Evolutionary conservation across 1,284 basidiomycete species (phyloP).

Genomic region (Fomitiporia mediterranea): DNA sequence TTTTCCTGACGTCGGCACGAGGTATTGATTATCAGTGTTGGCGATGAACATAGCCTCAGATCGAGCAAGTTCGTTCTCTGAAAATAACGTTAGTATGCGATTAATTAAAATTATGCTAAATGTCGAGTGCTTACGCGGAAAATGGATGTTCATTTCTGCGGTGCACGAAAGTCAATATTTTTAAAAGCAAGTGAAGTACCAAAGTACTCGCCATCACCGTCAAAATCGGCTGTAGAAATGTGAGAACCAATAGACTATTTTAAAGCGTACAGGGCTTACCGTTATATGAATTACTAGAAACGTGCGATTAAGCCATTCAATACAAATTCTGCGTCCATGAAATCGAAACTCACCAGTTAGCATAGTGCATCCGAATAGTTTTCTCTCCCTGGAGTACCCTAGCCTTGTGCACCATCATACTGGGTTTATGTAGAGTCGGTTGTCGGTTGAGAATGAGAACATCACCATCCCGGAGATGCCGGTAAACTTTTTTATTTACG

Average conservation of each 20-base stretch:
- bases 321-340: constrained; percentile 10
- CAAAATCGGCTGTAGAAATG: constrained; percentile 81
- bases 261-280: constrained; percentile 41
- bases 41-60: constrained; percentile 93
- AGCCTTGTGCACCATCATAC: constrained; percentile 99
- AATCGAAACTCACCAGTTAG: constrained; percentile 75
- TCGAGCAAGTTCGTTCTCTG: constrained; percentile 89
- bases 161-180: constrained; percentile 19
- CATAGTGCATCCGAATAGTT: constrained; percentile 99
- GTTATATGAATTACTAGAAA: constrained; percentile 90
- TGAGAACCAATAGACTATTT: constrained; percentile 15
- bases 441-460: constrained; percentile 97
- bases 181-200: constrained; percentile 17
- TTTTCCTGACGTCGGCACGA: constrained; percentile 97
- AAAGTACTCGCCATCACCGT: constrained; percentile 78
- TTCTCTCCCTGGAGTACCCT: constrained; percentile 93
- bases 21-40: constrained; percentile 98
- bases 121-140: constrained; percentile 69
- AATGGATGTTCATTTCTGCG: constrained; percentile 98
- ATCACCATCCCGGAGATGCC: constrained; percentile 94
- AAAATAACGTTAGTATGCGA: constrained; percentile 9
- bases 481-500: constrained; percentile 96
- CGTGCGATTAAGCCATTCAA: constrained; percentile 9
- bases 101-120: constrained; percentile 1
- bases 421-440: constrained; percentile 98